These are phyloP conservation scores for Chloropicon primus DNA, from an alignment of 139 green algal species.

Conservation along the genomic window DNA sequence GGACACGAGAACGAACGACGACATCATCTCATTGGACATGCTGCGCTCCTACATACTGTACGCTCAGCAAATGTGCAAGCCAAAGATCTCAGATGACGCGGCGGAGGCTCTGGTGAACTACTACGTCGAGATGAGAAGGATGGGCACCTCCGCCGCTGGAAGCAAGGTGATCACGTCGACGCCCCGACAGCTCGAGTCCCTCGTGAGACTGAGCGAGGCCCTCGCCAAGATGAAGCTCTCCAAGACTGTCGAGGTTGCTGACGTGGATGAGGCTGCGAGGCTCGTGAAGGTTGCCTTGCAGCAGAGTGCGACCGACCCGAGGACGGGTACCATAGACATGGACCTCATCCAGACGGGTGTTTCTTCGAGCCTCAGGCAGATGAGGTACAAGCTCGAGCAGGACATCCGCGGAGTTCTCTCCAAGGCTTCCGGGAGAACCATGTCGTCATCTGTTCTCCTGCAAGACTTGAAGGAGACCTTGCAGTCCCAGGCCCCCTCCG, in stretches of 20 bases:
- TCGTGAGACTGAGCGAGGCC: conserved; percentile 75
- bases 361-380: background rate
- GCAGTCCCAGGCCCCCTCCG: background rate
- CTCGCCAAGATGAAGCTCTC: conserved; percentile 63
- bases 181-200: conserved; percentile 79
- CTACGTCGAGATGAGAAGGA: conserved; percentile 71
- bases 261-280: conserved; percentile 52
- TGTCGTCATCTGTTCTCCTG: background rate
- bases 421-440: background rate
- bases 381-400: background rate
- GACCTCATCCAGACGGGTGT: conserved; percentile 32
- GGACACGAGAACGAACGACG: conserved; percentile 11
- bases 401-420: background rate
- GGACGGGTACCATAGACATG: conserved; percentile 61
- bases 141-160: conserved; percentile 4
- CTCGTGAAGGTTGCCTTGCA: conserved; percentile 62
- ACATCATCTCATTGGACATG: conserved; percentile 36
- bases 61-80: conserved; percentile 37
- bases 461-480: background rate
- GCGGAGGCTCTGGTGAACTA: conserved; percentile 49
- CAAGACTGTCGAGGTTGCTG: conserved; percentile 22
- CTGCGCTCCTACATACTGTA: conserved; percentile 83
- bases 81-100: conserved; percentile 57
- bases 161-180: conserved; percentile 69
- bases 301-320: conserved; percentile 52